Evolutionary conservation across 2,329 filamentous ascomycete species (phyloP).

Genomic region (Parastagonospora avenae): DNA sequence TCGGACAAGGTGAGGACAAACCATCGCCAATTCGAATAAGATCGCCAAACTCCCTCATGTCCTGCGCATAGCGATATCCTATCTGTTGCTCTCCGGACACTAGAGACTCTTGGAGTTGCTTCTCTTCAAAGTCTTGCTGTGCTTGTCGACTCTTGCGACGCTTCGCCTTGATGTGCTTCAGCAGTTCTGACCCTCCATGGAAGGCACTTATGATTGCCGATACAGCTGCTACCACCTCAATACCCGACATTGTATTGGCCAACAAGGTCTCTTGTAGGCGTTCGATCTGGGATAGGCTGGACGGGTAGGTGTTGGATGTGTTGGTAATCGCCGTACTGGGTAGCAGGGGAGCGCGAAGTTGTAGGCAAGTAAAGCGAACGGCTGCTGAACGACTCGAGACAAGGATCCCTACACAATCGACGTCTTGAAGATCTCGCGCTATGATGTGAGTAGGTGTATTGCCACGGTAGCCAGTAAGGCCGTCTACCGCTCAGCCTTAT

Average conservation of each 20-base stretch:
- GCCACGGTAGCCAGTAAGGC: not conserved
- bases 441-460: not conserved
- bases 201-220: constrained; percentile 51
- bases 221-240: constrained; percentile 48
- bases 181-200: constrained; percentile 48
- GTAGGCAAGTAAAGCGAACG: not conserved
- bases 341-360: not conserved
- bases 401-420: not conserved
- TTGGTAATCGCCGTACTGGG: not conserved
- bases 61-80: constrained; percentile 36
- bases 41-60: constrained; percentile 44
- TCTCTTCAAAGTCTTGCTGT: constrained; percentile 42
- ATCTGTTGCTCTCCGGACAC: constrained; percentile 45
- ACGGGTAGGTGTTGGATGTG: not conserved
- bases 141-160: constrained; percentile 33
- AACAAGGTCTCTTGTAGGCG: not conserved
- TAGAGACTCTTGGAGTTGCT: constrained; percentile 47
- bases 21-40: constrained; percentile 47
- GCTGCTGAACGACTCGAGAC: not conserved
- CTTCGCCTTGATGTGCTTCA: constrained; percentile 43
- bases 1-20: constrained; percentile 25
- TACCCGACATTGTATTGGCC: not conserved
- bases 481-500: not conserved
- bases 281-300: not conserved
- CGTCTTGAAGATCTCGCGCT: not conserved